Conservation (phyloP, 805 yeast genomes). For the Metschnikowia gelsemii region DNA sequence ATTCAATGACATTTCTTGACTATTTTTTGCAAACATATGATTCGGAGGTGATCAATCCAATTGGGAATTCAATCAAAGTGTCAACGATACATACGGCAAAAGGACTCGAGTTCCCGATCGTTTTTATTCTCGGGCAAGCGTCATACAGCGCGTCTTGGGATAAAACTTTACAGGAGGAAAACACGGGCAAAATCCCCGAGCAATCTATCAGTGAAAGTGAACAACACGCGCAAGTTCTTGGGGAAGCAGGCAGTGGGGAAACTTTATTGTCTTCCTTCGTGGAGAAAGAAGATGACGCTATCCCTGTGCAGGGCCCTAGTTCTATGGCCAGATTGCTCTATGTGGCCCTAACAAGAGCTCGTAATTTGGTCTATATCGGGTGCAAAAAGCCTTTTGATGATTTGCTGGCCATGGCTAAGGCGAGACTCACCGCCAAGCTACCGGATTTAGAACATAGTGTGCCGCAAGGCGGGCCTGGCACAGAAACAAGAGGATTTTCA, state of each 20-base stretch:
- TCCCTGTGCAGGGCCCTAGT: not conserved
- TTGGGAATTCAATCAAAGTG: conserved; percentile 43
- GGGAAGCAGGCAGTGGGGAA: not conserved
- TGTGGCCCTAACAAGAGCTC: conserved; percentile 69
- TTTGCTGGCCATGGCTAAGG: conserved; percentile 7
- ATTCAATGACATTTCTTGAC: conserved; percentile 29
- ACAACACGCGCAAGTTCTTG: not conserved
- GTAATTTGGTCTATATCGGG: conserved; percentile 41
- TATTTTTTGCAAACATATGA: conserved; percentile 43
- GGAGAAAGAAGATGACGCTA: not conserved
- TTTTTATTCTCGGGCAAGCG: conserved; percentile 42
- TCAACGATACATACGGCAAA: conserved; percentile 75
- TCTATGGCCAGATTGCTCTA: conserved; percentile 43
- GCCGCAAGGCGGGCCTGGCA: not conserved
- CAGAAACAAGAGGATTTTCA: not conserved
- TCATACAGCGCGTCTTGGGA: conserved; percentile 16
- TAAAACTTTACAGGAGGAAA: conserved; percentile 3
- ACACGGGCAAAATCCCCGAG: not conserved
- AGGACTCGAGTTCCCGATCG: conserved; percentile 72
- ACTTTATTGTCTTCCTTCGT: not conserved
- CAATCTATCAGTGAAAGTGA: not conserved
- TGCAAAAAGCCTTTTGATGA: conserved; percentile 4
- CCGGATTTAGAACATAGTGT: conserved; percentile 6
- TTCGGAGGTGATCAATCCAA: conserved; percentile 31
- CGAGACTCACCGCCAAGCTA: conserved; percentile 7